Conservation (phyloP, 176 grass and related monocot genomes). For the Secale cereale region DNA sequence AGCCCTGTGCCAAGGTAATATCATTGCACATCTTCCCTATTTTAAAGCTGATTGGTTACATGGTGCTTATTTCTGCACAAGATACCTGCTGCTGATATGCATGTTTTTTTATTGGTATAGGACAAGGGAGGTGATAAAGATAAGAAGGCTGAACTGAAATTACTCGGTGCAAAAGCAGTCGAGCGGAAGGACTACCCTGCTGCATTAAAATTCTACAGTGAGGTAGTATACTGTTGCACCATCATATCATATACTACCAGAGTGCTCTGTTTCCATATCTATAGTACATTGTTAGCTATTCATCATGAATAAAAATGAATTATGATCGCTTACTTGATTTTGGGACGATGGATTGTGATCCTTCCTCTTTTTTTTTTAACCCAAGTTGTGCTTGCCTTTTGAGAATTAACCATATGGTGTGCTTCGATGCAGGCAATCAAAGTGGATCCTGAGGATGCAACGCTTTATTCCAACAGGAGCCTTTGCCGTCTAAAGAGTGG, state of each 20-base stretch:
- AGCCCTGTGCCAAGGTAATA: background rate
- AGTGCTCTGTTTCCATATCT: background rate
- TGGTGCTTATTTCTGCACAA: background rate
- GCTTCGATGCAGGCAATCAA: conserved; percentile 27
- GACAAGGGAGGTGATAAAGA: conserved; percentile 3
- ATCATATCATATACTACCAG: background rate
- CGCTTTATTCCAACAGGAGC: conserved; percentile 30
- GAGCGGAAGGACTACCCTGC: conserved; percentile 7
- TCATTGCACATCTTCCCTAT: background rate
- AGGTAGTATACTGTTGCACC: conserved; percentile 19
- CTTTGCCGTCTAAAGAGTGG: conserved; percentile 21
- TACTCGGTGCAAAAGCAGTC: conserved; percentile 24
- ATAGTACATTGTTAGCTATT: background rate
- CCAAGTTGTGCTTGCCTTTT: background rate
- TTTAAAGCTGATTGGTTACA: background rate
- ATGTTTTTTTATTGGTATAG: background rate
- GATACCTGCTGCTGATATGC: background rate
- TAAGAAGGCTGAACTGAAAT: conserved; percentile 29
- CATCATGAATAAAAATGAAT: background rate
- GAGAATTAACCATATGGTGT: background rate
- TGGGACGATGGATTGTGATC: background rate
- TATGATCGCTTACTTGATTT: background rate
- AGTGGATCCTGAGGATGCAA: conserved; percentile 20
- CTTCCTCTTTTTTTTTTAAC: background rate
- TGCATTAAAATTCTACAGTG: conserved; percentile 29